Conservation (phyloP, 257 asterid genomes). For the Ballota nigra region DNA sequence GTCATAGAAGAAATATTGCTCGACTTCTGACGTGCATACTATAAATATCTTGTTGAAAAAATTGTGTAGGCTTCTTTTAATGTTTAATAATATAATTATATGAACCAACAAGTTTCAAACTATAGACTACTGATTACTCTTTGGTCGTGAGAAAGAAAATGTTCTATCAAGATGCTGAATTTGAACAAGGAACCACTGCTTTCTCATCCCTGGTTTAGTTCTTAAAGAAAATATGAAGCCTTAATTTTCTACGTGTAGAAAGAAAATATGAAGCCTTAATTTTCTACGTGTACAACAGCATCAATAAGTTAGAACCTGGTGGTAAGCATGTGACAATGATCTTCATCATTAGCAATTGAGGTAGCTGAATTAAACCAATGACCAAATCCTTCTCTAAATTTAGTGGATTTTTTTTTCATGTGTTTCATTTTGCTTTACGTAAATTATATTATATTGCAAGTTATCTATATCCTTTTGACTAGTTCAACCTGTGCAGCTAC, state of each 20-base stretch:
- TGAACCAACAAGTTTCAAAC: too few species aligned
- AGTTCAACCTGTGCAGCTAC: constrained; percentile 75
- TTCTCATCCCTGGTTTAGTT: constrained; percentile 5
- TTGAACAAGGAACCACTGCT: constrained; percentile 9
- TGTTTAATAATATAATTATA: background rate
- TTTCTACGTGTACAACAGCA: too few species aligned
- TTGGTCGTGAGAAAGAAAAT: background rate
- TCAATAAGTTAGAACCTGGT: too few species aligned
- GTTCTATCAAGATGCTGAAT: background rate
- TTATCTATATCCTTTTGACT: constrained; percentile 30
- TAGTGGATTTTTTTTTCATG: background rate
- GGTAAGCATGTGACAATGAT: background rate
- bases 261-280: too few species aligned
- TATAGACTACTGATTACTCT: background rate
- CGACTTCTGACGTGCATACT: constrained; percentile 7
- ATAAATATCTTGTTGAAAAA: background rate
- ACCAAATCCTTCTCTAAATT: constrained; percentile 7
- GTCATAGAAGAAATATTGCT: constrained; percentile 10
- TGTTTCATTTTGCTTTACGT: constrained; percentile 5
- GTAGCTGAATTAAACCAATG: background rate
- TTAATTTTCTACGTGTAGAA: too few species aligned
- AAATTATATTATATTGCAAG: background rate
- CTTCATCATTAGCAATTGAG: constrained; percentile 8
- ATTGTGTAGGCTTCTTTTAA: background rate
- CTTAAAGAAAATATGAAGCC: too few species aligned